Evolutionary conservation across 78 protist genomes (phyloP), one percentile per base, ranked within the genome.

Genomic region (slime mould (Dictyostelium discoideum)): DNA sequence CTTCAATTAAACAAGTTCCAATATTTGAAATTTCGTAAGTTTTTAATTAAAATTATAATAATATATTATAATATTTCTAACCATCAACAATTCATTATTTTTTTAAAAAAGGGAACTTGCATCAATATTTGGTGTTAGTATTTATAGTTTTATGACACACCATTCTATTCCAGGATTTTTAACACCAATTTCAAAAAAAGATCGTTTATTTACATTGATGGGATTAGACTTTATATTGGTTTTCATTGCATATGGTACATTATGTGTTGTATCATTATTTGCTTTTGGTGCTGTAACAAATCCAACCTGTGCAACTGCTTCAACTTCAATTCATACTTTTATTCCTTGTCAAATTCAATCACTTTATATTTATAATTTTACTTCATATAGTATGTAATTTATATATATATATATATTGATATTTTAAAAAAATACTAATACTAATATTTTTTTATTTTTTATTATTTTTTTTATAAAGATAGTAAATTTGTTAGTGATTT

Each of bases 131-230:
- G 97, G 98, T 40, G 96, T 87, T 14, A 54, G 72, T 22, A 73
- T 93, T 32, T 97, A 96, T 89, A 85, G 97, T 32, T 93, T 97
- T 29, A 97, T 97, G 98, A 93, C 92, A 22, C 97, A 94, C 72
- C 98, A 97, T 77, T 85, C 92, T 3, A 40, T 87, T 24, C 96
- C 96, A 60, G 79, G 92, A 5, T 78, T 95, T 46, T 44, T 95
- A 26, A 82, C 96, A 46, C 98, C 97, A n/a, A 78, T 97, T 20
- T 54, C 69, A 29, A 85, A 92, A 46, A 96, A 95, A 77, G 85
- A n/a, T 57, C 26, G 57, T 7, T 40, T 87, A 42, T 24, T 57
- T 48, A 50, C 46, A 14, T 22, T 87, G 48, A 39, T 97, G 78
- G 86, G 92, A 29, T 85, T 81, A 10, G 98, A 87, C 40, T 97